These are phyloP conservation scores for Cyclocybe aegerita DNA, from an alignment of 768 basidiomycete genomes.

Conservation along the genomic window DNA sequence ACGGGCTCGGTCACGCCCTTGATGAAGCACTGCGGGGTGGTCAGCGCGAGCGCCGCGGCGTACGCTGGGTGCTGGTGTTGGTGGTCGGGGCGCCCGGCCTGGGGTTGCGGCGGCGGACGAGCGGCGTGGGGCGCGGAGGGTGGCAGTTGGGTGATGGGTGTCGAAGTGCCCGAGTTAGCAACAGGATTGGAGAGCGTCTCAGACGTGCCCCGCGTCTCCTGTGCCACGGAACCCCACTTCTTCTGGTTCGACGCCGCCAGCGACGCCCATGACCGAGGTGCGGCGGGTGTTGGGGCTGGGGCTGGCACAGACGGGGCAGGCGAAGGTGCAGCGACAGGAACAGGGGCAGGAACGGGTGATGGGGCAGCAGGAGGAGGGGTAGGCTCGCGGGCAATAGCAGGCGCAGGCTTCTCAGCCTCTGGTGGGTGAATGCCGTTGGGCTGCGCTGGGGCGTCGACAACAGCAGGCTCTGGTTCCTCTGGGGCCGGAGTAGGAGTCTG, in stretches of 20 bases:
- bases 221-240: constrained; percentile 86
- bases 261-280: constrained; percentile 89
- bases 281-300: constrained; percentile 29
- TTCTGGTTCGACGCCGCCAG: constrained; percentile 81
- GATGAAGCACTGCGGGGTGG: constrained; percentile 85
- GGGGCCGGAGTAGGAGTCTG: constrained; percentile 36
- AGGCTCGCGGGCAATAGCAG: constrained; percentile 22
- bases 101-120: constrained; percentile 28
- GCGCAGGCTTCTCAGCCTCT: constrained; percentile 37
- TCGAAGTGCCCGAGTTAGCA: constrained; percentile 39
- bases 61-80: constrained; percentile 42
- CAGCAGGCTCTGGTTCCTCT: constrained; percentile 22
- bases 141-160: constrained; percentile 28
- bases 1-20: constrained; percentile 83
- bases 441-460: constrained; percentile 22
- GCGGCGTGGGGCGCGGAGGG: constrained; percentile 19
- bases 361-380: constrained; percentile 30
- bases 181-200: constrained; percentile 46
- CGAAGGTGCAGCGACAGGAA: constrained; percentile 31
- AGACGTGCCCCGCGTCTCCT: constrained; percentile 73
- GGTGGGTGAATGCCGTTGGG: constrained; percentile 36
- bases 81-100: constrained; percentile 27
- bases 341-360: constrained; percentile 30
- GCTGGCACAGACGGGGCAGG: constrained; percentile 17
- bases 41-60: constrained; percentile 60